Evolutionary conservation across 257 asterid species (phyloP).

Genomic region (Scutellaria baicalensis): DNA sequence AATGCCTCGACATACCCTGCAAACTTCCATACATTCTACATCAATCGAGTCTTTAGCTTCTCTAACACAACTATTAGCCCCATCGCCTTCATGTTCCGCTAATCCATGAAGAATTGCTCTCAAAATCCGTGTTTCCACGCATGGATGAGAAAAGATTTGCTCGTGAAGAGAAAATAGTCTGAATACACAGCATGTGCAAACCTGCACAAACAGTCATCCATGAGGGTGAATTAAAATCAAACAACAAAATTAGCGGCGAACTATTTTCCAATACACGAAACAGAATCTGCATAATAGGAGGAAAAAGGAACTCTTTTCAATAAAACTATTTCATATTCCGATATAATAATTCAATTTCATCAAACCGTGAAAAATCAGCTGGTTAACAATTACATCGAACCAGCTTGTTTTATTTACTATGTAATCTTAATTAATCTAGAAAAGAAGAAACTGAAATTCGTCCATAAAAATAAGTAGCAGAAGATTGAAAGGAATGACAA

Average conservation of each 20-base stretch:
- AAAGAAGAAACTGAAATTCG: too few relatives aligned
- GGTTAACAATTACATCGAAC: not conserved
- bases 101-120: conserved; percentile 34
- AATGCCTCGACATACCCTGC: conserved; percentile 68
- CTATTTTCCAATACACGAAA: not conserved
- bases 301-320: not conserved
- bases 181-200: conserved; percentile 54
- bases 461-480: too few relatives aligned
- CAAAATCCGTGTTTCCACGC: conserved; percentile 24
- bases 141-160: conserved; percentile 38
- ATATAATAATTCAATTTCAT: not conserved
- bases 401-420: not conserved
- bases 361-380: not conserved
- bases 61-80: conserved; percentile 10
- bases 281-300: not conserved
- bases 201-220: conserved; percentile 31
- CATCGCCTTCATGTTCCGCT: conserved; percentile 29
- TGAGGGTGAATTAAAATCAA: not conserved
- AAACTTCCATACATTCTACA: conserved; percentile 28
- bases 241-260: not conserved
- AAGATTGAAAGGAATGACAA: too few relatives aligned
- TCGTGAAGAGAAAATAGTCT: conserved; percentile 46
- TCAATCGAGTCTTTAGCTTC: conserved; percentile 16
- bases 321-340: not conserved
- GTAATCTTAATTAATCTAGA: not conserved